Evolutionary conservation across 2,329 filamentous ascomycete species (phyloP), one percentile per base, ranked within the genome.

Genomic region (Neoarthrinium moseri): DNA sequence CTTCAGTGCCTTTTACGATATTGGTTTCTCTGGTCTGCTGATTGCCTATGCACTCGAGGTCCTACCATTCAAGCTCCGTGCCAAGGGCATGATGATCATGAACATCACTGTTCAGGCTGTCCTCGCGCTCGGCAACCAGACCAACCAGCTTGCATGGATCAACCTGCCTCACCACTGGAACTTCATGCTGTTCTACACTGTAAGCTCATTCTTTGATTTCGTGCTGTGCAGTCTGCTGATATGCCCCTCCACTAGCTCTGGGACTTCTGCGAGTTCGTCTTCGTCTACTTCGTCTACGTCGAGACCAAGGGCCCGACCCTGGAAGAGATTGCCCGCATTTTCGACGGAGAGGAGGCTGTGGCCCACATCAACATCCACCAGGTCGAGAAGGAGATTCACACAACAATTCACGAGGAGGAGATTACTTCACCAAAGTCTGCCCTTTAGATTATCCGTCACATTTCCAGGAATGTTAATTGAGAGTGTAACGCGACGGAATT

Each of bases 261-360:
- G 81, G 77, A 84, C 59, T 68, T 75, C 37, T 62, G 75, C 57
- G 79, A 85, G 63, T 67, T 84, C 36, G 50, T 78, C 37, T 83
- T 85, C 54, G 80, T 86, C 27, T 84, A 75, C 65, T 81, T 82
- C 69, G 77, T 85, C 62, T 85, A 83, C 61, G 75, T 85, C 46
- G 85, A 89, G 69, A 89, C 85, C 15, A 8, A 35, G 57, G 84
- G 84, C 4, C 81, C 83, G 1, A 87, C 84, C 2, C 79, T 89
- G 1, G 85, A 88, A 61, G 83, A 87, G 60, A 77, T 87, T 51
- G 80, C 84, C 37, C 78, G 79, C 56, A 86, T 88, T 61, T 88
- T 89, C 56, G 84, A 88, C 55, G 85, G 83, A 30, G 77, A 82
- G 22, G 70, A 77, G 26, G 49, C 45, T 24, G 73, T 80, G 11